Base-by-base conservation (phyloP, 1,284 basidiomycete species). In the Singerocomus inundabilis region DNA sequence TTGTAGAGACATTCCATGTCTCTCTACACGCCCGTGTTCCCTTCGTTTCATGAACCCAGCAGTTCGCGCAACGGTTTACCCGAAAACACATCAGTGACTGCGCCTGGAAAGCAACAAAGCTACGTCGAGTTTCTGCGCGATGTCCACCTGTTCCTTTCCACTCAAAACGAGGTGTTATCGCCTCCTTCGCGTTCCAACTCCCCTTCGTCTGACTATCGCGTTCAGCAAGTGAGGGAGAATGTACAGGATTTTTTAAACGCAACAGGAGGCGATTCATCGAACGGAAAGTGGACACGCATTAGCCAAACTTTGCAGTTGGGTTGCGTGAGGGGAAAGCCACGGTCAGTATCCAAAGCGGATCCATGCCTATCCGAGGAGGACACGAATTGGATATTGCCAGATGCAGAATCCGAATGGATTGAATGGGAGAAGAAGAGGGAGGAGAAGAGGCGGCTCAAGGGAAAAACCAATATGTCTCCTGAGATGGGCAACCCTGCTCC, bases 21-120 rank as follows among this genome's bases (percentile, higher is more conserved):
- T 36, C 59, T 69, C 10, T 70, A 69, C 49, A 70, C 69, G 0
- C 67, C 67, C 35, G 46, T 70, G 6, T 69, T 69, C 28, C 69
- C 67, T 5, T 44, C 66, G 12, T 46, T 55, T 16, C 55, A 46
- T 9, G 56, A 49, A 10, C 28, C 34, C 31, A 44, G 36, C 34
- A 26, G 13, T 29, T 24, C 51, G 37, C 50, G 35, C 6, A 62
- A 46, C 36, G 40, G 16, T 21, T 46, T 45, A 10, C 51, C 47
- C 6, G 49, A 51, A 8, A 45, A 25, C 44, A 33, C 12, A 1
- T 28, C 48, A 3, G 24, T 37, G 5, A 21, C 40, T 15, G 18
- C 35, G 10, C 30, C 42, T 28, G 46, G 51, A 42, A 54, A 44
- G n/a, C 55, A 57, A 38, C 54, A 52, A 40, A 52, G 29, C 40